Evolutionary conservation across 23 red algal species (phyloP).

Genomic region (Gracilaria domingensis): DNA sequence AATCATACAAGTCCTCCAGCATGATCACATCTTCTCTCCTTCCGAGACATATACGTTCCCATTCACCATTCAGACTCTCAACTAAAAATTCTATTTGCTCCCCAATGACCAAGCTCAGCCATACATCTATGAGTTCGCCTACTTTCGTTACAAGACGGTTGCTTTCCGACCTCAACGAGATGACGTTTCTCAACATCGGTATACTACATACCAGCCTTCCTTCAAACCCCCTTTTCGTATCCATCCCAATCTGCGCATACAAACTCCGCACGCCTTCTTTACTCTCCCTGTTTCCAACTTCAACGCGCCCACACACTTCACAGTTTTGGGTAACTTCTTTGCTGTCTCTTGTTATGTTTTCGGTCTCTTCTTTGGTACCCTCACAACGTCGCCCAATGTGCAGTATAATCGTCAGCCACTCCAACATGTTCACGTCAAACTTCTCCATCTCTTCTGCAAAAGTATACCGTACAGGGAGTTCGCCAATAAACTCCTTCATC

Average conservation of each 20-base stretch:
- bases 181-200: no score
- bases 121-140: slow-evolving; percentile 33
- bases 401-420: slow-evolving; percentile 17
- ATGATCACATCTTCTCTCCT: not conserved
- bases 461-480: not conserved
- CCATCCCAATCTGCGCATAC: no score
- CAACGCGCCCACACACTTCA: no score
- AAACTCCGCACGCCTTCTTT: no score
- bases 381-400: not conserved
- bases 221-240: no score
- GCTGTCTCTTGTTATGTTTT: no score
- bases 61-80: not conserved
- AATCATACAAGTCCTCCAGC: no score
- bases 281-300: no score
- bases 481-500: not conserved
- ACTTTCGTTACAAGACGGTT: slow-evolving; percentile 23
- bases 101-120: slow-evolving; percentile 11
- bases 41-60: not conserved
- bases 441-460: not conserved
- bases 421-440: slow-evolving; percentile 9
- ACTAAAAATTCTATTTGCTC: slow-evolving; percentile 25
- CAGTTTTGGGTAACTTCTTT: no score
- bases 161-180: not conserved
- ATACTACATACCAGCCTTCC: no score
- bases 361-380: not conserved